Base-by-base conservation (phyloP, 805 yeast genomes). In the Ogataea paraovalis region DNA sequence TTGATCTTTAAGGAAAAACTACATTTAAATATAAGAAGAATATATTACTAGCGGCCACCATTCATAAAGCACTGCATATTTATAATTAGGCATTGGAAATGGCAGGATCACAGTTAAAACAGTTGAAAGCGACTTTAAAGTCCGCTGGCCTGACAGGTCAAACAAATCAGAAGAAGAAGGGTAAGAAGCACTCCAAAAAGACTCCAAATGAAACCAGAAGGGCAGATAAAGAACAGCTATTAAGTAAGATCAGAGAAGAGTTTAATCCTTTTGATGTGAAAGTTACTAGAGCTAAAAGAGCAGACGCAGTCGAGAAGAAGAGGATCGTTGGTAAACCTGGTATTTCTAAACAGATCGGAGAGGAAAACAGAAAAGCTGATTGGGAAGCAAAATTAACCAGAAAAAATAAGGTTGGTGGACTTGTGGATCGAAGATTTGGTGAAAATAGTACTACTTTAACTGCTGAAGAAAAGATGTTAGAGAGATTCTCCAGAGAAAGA, bases 381-480 rank as follows among this genome's bases (percentile, higher is more conserved):
- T 87, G 82, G 64, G 86, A 87, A 42, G 78, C 80, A 19, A 82
- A 78, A 56, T 78, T 76, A 63, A 65, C 74, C n/a, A 68, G 73
- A 43, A 80, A 82, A 58, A 86, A 87, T 55, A 86, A 78, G 63
- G 80, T 75, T 34, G 97, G 97, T 44, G 88, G 87, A 2, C 60
- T 94, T 13, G 65, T 81, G 2, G 99, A 94, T 71, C 77, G 90
- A 55, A 80, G 97, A 68, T 92, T 94, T 66, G 99, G 99, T 64
- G 99, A 94, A 62, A 78, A 79, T 53, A 84, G 88, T 65, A 65
- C 72, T 7, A 66, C 72, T 42, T 60, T 94, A 72, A 78, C 85
- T n/a, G 82, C 82, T 12, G 98, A 94, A 66, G 97, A 94, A 56
- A 88, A 86, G 66, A 90, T 90, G 96, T 78, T 94, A 68, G 96